Percentiles rank a stretch among this genome's conserved stretches.
These are phyloP conservation scores for Trypanosoma congolense DNA, from an alignment of 208 protist species.

Conservation along the genomic window DNA sequence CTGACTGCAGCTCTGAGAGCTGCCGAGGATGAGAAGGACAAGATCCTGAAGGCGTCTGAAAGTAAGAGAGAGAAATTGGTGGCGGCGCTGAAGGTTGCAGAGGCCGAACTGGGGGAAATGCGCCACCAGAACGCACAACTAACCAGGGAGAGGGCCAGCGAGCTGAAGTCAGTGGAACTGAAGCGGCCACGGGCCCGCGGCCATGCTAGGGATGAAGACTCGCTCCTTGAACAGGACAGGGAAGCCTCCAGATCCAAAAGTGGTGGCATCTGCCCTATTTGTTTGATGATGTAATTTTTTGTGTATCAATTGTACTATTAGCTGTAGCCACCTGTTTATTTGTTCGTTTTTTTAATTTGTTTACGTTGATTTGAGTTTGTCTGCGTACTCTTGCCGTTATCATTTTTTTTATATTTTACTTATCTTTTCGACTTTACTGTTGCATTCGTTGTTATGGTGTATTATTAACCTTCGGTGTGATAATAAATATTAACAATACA, in stretches of 20 bases:
- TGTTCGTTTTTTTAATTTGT: too few relatives aligned
- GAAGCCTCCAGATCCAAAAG: background rate
- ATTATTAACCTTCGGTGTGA: too few relatives aligned
- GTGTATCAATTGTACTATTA: too few relatives aligned
- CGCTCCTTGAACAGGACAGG: too few relatives aligned
- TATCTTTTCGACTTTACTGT: too few relatives aligned
- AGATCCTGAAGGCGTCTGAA: background rate
- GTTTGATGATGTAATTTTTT: background rate
- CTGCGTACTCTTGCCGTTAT: too few relatives aligned
- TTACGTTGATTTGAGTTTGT: too few relatives aligned
- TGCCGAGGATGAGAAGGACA: background rate
- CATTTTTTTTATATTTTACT: too few relatives aligned
- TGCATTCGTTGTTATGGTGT: too few relatives aligned
- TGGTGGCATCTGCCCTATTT: background rate
- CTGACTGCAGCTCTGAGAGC: slow-evolving; percentile 3
- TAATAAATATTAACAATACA: too few relatives aligned
- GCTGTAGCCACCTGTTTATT: too few relatives aligned
- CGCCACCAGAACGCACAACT: background rate
- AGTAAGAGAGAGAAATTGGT: background rate
- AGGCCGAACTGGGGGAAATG: slow-evolving; percentile 7
- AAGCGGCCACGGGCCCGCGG: background rate
- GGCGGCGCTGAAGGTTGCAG: background rate
- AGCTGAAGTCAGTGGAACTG: slow-evolving; percentile 1
- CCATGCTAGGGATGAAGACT: too few relatives aligned
- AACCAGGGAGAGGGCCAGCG: background rate